Evolutionary conservation across 495 filamentous ascomycete genomes (phyloP).

Genomic region (Beverwykella pulmonaria): DNA sequence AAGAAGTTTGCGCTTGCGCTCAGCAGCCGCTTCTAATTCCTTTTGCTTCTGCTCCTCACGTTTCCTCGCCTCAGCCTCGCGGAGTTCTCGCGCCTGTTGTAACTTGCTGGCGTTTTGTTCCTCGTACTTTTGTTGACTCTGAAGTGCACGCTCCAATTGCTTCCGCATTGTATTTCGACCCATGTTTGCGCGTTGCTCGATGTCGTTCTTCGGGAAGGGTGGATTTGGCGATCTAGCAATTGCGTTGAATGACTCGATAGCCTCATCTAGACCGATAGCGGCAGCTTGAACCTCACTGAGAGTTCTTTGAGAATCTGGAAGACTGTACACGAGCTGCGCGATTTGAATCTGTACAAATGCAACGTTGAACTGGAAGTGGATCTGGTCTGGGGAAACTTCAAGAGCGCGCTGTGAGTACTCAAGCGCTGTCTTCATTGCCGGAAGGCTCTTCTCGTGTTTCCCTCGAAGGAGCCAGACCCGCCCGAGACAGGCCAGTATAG

Average conservation of each 20-base stretch:
- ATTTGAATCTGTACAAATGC: conserved; percentile 96
- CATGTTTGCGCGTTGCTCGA: conserved; percentile 97
- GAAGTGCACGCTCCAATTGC: conserved; percentile 81
- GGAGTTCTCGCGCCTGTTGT: conserved; percentile 68
- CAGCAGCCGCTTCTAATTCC: conserved; percentile 65
- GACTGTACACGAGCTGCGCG: conserved; percentile 73
- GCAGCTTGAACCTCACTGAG: conserved; percentile 78
- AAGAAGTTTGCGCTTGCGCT: conserved; percentile 73
- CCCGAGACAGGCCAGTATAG: conserved; percentile 86
- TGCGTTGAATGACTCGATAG: conserved; percentile 78
- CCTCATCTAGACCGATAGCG: conserved; percentile 80
- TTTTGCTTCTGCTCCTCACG: conserved; percentile 72
- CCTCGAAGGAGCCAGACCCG: conserved; percentile 91
- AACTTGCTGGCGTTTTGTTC: conserved; percentile 87
- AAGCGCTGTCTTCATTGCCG: conserved; percentile 83
- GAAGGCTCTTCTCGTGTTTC: conserved; percentile 73
- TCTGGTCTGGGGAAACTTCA: conserved; percentile 73
- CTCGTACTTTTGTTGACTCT: conserved; percentile 87
- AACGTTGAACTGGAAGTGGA: conserved; percentile 95
- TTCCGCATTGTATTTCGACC: conserved; percentile 88
- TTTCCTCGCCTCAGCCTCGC: conserved; percentile 73
- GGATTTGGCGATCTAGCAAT: conserved; percentile 81
- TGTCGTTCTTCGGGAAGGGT: conserved; percentile 84
- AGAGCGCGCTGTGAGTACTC: conserved; percentile 84
- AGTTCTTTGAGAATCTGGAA: conserved; percentile 74